Evolutionary conservation across 441 rosid genomes (phyloP).

Genomic region (Mallotus japonicus): DNA sequence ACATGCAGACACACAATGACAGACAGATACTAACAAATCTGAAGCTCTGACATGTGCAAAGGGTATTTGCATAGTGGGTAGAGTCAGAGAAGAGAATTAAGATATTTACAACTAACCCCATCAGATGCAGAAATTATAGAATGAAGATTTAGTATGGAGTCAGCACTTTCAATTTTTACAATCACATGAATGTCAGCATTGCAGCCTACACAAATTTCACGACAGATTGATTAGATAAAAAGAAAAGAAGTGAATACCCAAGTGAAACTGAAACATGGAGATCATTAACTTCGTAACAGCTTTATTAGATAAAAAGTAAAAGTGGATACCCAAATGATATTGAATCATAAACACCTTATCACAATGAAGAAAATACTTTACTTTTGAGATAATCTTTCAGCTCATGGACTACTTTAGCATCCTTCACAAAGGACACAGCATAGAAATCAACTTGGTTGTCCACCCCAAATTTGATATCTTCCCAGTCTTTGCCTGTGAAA

Average conservation of each 20-base stretch:
- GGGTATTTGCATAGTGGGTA: not conserved
- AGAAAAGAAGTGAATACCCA: not conserved
- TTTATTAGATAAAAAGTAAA: slow-evolving; percentile 18
- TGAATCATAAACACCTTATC: not conserved
- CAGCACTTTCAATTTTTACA: slow-evolving; percentile 92
- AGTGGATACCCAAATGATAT: not conserved
- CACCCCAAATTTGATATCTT: slow-evolving; percentile 94
- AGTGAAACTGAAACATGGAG: not conserved
- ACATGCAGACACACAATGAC: not conserved
- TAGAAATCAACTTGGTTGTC: slow-evolving; percentile 97
- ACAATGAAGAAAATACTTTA: slow-evolving; percentile 21
- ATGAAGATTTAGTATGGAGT: slow-evolving; percentile 86
- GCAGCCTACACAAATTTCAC: slow-evolving; percentile 50
- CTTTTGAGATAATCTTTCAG: slow-evolving; percentile 82
- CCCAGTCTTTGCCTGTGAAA: slow-evolving; percentile 88
- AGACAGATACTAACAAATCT: not conserved
- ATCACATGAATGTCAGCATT: slow-evolving; percentile 77
- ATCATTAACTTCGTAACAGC: not conserved
- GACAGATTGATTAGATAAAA: slow-evolving; percentile 19
- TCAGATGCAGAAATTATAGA: slow-evolving; percentile 87
- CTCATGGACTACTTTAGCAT: slow-evolving; percentile 89
- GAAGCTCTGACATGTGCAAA: slow-evolving; percentile 8
- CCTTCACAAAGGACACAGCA: slow-evolving; percentile 96
- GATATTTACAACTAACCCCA: slow-evolving; percentile 64
- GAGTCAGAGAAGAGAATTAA: not conserved